Percentiles rank a stretch among this genome's conserved stretches.
These are phyloP conservation scores for Pythium apleroticum DNA, from an alignment of 352 stramenopile species.

Conservation along the genomic window DNA sequence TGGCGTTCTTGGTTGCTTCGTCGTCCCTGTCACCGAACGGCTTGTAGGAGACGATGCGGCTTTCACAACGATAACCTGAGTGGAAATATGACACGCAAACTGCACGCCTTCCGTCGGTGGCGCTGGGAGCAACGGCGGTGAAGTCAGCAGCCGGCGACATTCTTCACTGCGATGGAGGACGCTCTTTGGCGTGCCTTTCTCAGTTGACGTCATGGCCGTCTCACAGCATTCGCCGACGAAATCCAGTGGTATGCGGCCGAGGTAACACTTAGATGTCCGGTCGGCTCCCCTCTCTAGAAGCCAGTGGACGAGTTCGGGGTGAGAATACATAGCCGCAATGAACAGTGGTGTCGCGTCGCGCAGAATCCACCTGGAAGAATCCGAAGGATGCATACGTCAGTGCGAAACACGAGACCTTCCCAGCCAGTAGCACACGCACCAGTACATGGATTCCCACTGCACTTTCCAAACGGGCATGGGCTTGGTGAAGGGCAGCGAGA, in stretches of 20 bases:
- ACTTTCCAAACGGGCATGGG: conserved; percentile 55
- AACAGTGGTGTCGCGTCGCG: conserved; percentile 66
- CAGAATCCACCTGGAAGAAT: conserved; percentile 56
- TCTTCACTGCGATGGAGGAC: conserved; percentile 31
- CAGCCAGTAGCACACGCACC: conserved; percentile 22
- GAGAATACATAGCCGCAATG: conserved; percentile 55
- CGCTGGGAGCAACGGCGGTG: conserved; percentile 31
- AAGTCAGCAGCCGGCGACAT: conserved; percentile 41
- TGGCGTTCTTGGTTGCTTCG: not conserved
- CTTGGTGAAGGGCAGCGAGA: conserved; percentile 56
- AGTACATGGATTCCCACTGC: conserved; percentile 70
- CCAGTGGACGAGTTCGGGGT: conserved; percentile 51
- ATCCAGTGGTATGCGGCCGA: conserved; percentile 46
- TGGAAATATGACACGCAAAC: conserved; percentile 42
- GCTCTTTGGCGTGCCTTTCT: not conserved
- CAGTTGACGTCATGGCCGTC: conserved; percentile 20
- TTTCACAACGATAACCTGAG: conserved; percentile 40
- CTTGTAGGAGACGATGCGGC: conserved; percentile 19
- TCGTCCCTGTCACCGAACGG: not conserved
- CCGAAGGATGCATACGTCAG: not conserved
- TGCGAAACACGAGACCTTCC: not conserved
- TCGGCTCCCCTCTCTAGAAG: conserved; percentile 60
- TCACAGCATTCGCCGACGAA: conserved; percentile 61
- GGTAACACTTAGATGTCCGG: conserved; percentile 46
- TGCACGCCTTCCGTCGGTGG: conserved; percentile 31